Base-by-base conservation (phyloP, 2,329 filamentous ascomycete genomes). In the Byssothecium circinans region DNA sequence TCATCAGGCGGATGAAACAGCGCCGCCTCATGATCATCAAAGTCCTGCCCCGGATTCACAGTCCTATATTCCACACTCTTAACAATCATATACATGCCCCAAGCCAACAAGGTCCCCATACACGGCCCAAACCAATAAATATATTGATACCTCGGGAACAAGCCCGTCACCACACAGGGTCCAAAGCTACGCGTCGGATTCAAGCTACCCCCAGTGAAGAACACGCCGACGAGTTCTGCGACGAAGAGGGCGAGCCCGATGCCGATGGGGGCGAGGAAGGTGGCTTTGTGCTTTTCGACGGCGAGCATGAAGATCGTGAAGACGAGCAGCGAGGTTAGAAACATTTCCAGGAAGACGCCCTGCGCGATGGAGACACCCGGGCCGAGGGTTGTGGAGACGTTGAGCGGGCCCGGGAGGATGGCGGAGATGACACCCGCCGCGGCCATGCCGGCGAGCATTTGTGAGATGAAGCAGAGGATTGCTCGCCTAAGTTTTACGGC, bases 211-310 rank as follows among this genome's bases (percentile, higher is more conserved):
- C 74, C 74, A 0, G 74, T 76, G 54, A 67, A 76, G 52, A 68
- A 73, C 0, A 75, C 72, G 14, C 70, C 78, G 3, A 75, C 70
- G 41, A 83, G 52, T 47, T 82, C 76, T 0, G 75, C 74, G 35
- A 89, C 78, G 66, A 90, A 89, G 43, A 90, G 77, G 0, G 86
- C 76, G 2, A 89, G 69, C 1, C 88, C 88, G 56, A 91, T 88
- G 11, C 84, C 86, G 3, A 90, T 72, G 0, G 87, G 87, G 0
- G 87, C 87, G 1, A 89, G 71, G 62, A 79, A 88, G 0, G 87
- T 90, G 2, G 82, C 82, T 36, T 84, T 83, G 67, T 89, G 86
- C 71, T 90, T 89, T 65, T 89, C 85, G 3, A 83, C 81, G 0
- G 85, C 86, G 36, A 89, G 76, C 80, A 89, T 86, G 57, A 73